Base-by-base conservation (phyloP, 2,329 filamentous ascomycete species). In the Blastomyces emzantsi region DNA sequence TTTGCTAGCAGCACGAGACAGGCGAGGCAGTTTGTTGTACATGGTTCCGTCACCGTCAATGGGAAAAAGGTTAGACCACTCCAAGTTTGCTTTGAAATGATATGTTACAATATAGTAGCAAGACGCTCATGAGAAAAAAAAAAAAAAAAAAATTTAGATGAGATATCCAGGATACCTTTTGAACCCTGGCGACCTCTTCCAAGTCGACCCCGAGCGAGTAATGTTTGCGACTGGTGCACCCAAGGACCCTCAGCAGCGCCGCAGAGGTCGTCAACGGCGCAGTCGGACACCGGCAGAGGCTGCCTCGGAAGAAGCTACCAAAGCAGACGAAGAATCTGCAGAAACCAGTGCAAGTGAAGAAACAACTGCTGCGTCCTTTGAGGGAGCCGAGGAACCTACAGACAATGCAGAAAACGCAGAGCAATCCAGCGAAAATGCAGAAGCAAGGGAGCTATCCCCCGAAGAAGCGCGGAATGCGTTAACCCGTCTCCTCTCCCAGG, bases 141-240 rank as follows among this genome's bases (percentile, higher is more conserved):
- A 33, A 30, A 30, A 30, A 30, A 30, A 22, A 19, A 55, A 36
- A 58, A 25, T 25, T 55, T 69, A 96, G 93, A 96, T 97, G 90
- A 82, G 84, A 67, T 90, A 94, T 73, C 92, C 94, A 9, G 89
- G 91, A 63, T 99, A 99, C 76, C 87, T 92, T 68, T 84, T 99
- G 49, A 99, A 99, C 76, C 95, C 94, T 2, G 94, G 94, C 69
- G 94, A 99, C 75, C 90, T 99, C 86, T 99, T 99, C 82, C 91
- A 96, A 75, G 93, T 99, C 70, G 89, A 97, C 25, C 83, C 90
- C 45, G 90, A 96, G 49, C 86, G 88, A 70, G 94, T 99, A 63
- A 83, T 99, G 76, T 92, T 84, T 71, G 93, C 90, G 43, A 96
- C 92, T 0, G 94, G 94, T 64, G 82, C 84, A 33, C 83, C 85